phyloP scores from a whole-genome alignment of 306 rosid genomes.

The Sesbania bispinosa region DNA sequence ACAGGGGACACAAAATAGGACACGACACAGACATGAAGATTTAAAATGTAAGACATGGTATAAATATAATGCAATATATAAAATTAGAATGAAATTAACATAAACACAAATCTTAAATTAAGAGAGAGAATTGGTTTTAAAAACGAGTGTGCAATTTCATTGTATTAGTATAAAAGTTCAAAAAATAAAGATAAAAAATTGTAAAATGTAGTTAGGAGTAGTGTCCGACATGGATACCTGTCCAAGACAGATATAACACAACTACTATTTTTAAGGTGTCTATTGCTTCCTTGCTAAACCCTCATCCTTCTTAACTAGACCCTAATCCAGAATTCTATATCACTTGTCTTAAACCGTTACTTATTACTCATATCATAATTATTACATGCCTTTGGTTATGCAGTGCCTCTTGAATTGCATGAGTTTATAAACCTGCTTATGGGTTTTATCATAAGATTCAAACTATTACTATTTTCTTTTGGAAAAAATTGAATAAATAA shows the following conservation, averaged over 20 bases:
- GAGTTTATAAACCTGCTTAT: neutral
- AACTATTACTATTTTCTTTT: neutral
- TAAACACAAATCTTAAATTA: too few relatives aligned
- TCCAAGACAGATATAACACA: neutral
- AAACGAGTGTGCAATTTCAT: too few relatives aligned
- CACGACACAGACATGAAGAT: neutral
- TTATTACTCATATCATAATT: neutral
- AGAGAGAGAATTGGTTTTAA: too few relatives aligned
- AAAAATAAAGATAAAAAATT: neutral
- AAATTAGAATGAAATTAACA: too few relatives aligned
- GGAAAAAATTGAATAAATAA: neutral
- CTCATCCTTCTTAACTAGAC: neutral
- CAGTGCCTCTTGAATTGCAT: conserved; percentile 12
- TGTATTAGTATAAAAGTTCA: neutral
- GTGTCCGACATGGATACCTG: neutral
- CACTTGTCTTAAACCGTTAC: neutral
- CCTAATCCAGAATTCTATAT: conserved; percentile 4
- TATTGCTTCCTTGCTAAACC: neutral
- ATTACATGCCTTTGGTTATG: neutral
- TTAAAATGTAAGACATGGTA: too few relatives aligned
- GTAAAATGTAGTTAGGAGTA: neutral
- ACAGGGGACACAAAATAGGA: too few relatives aligned
- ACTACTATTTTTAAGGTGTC: neutral
- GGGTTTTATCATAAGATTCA: neutral
- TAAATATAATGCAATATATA: too few relatives aligned